Conservation (phyloP, 2,329 filamentous ascomycete genomes). For the Fusarium sp. region DNA sequence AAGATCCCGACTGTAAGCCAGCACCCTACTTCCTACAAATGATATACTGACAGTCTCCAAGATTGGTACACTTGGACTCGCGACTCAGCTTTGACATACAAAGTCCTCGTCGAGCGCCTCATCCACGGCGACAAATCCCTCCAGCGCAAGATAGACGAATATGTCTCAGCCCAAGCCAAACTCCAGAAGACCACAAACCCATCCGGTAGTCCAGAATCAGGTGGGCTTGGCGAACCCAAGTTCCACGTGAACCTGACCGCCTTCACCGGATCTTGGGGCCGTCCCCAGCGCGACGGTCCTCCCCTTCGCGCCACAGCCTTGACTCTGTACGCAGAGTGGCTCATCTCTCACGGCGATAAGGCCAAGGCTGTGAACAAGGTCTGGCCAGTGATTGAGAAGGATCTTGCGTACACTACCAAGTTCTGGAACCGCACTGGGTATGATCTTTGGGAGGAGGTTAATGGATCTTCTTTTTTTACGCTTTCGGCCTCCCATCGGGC, state of each 20-base stretch:
- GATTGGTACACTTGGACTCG: slow-evolving; percentile 84
- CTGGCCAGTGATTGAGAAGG: slow-evolving; percentile 80
- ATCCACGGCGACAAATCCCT: slow-evolving; percentile 67
- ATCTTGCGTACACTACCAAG: slow-evolving; percentile 76
- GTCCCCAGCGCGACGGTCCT: slow-evolving; percentile 82
- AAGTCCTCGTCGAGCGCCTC: slow-evolving; percentile 74
- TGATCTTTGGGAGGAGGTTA: slow-evolving; percentile 84
- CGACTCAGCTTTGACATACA: slow-evolving; percentile 78
- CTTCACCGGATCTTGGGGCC: slow-evolving; percentile 76
- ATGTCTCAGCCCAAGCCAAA: slow-evolving; percentile 72
- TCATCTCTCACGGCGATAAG: slow-evolving; percentile 71
- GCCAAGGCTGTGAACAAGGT: slow-evolving; percentile 64
- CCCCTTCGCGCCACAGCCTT: slow-evolving; percentile 79
- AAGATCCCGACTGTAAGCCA: slow-evolving; percentile 57
- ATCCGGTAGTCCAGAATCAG: slow-evolving; percentile 66
- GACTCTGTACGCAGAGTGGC: slow-evolving; percentile 76
- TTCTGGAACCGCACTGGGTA: slow-evolving; percentile 74
- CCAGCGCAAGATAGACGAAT: slow-evolving; percentile 72
- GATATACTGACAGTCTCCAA: slow-evolving; percentile 45
- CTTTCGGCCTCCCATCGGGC: slow-evolving; percentile 71
- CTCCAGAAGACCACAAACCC: slow-evolving; percentile 76
- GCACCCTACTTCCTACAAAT: too few relatives aligned
- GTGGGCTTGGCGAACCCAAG: slow-evolving; percentile 77
- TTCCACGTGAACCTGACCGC: slow-evolving; percentile 72
- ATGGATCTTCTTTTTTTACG: slow-evolving; percentile 83